Conservation (phyloP, 2,329 filamentous ascomycete species). For the Sphaerostilbella broomeana region DNA sequence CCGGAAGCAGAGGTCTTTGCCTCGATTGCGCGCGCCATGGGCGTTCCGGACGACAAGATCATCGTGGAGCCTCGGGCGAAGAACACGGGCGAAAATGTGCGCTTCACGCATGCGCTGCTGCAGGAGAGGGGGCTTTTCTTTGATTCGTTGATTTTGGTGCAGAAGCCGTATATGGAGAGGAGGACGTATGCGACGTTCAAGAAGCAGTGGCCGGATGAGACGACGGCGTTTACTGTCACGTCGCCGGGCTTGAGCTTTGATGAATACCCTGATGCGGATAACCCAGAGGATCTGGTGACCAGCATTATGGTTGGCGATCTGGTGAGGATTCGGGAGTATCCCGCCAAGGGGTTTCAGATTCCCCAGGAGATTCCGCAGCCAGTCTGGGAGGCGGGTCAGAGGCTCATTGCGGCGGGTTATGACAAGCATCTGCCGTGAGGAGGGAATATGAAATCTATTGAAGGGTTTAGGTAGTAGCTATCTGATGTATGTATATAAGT, state of each 20-base stretch:
- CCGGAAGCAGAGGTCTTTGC: slow-evolving; percentile 40
- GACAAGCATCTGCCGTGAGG: slow-evolving; percentile 32
- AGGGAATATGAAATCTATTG: background rate
- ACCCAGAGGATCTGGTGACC: slow-evolving; percentile 35
- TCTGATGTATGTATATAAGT: too few relatives aligned
- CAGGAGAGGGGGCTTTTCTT: slow-evolving; percentile 18
- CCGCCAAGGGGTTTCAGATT: slow-evolving; percentile 37
- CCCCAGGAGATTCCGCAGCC: slow-evolving; percentile 34
- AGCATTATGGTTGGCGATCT: slow-evolving; percentile 41
- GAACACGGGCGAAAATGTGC: slow-evolving; percentile 43
- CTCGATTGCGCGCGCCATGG: slow-evolving; percentile 31
- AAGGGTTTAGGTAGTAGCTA: too few relatives aligned
- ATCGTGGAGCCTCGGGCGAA: slow-evolving; percentile 34
- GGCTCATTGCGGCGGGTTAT: slow-evolving; percentile 34
- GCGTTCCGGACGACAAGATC: slow-evolving; percentile 33
- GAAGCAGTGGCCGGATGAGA: slow-evolving; percentile 38
- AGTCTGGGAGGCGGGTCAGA: slow-evolving; percentile 36
- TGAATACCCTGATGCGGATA: slow-evolving; percentile 36
- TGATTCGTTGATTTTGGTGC: slow-evolving; percentile 35
- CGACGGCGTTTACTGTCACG: slow-evolving; percentile 32
- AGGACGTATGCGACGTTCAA: slow-evolving; percentile 40
- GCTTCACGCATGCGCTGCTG: slow-evolving; percentile 35
- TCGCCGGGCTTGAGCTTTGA: slow-evolving; percentile 33
- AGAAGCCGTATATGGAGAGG: slow-evolving; percentile 45
- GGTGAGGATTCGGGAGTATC: slow-evolving; percentile 37